Evolutionary conservation across 495 filamentous ascomycete genomes (phyloP), one percentile per base, ranked within the genome.

Genomic region (Margaritispora aquatica): DNA sequence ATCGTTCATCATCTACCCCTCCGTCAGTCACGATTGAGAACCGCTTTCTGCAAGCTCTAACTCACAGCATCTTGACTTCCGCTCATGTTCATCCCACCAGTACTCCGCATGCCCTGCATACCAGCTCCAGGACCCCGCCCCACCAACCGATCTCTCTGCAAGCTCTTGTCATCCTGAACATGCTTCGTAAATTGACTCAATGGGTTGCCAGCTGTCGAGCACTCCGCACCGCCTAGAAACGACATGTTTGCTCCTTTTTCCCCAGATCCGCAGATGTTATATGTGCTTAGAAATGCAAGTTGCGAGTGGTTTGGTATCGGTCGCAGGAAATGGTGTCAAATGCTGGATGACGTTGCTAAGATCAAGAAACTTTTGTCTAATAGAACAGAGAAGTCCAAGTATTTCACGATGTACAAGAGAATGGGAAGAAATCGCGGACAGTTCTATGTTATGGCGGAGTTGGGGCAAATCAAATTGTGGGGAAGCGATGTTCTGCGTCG

Each of bases 121-220:
- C 77, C 78, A 26, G 10, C 54, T 19, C 70, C 81, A 1, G 87
- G 83, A 26, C 85, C 84, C 54, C 85, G 75, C 63, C 89, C 88
- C 34, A 86, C 85, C 59, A 97, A 77, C 38, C 94, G 79, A 73
- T 98, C 94, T 64, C 91, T 81, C 71, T 97, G 93, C 55, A 96
- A 80, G 26, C 88, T 90, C 75, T 92, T 96, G 77, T 97, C 94
- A 76, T 96, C 89, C 66, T 90, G 86, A 54, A 92, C 88, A 69
- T 96, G 90, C 71, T 97, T 98, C 26, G 89, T 87, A 70, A 98
- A 96, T 80, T 97, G 95, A 66, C 88, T 90, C 58, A 98, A 86
- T 55, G 95, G 95, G 73, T 97, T 98, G 67, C 86, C 90, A 55
- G 89, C 92, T 44, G 94, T 96, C 50, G 94, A 97, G 79, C 94